phyloP scores from a whole-genome alignment of 78 protist genomes.

The Dictyostelium brefeldianum region DNA sequence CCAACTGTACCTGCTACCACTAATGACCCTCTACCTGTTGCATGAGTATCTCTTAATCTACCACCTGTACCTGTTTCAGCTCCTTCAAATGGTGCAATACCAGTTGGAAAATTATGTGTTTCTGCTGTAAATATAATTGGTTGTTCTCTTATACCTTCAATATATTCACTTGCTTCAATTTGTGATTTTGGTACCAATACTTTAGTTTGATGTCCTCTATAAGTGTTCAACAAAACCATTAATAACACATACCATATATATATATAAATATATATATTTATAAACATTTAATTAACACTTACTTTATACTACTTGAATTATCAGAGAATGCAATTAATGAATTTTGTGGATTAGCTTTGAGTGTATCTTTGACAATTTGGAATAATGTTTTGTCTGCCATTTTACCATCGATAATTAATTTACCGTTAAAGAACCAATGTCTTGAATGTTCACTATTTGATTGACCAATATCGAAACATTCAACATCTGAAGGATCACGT shows the following conservation, averaged over 20 bases:
- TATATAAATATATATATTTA: background rate
- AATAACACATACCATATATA: background rate
- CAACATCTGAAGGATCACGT: conserved; percentile 95
- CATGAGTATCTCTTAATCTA: conserved; percentile 93
- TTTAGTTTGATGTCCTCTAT: conserved; percentile 55
- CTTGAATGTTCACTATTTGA: conserved; percentile 85
- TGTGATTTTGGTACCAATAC: conserved; percentile 61
- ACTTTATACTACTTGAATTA: conserved; percentile 92
- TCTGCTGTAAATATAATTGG: conserved; percentile 94
- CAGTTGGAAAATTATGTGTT: conserved; percentile 98
- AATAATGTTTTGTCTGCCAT: conserved; percentile 77
- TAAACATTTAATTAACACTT: background rate
- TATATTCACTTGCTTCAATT: conserved; percentile 12
- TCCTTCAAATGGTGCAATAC: conserved; percentile 95
- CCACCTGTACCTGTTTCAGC: conserved; percentile 97
- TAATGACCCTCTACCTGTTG: conserved; percentile 92
- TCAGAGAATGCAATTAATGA: conserved; percentile 93
- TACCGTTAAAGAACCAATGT: conserved; percentile 93
- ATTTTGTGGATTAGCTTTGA: conserved; percentile 65
- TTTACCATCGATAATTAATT: conserved; percentile 86
- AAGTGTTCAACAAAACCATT: background rate
- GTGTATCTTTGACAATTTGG: conserved; percentile 86
- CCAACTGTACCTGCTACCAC: conserved; percentile 94
- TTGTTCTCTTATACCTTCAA: conserved; percentile 56
- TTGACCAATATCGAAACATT: conserved; percentile 93